A percentile compares a stretch with the other conserved stretches of the same genome.
Conservation (phyloP, 2,329 filamentous ascomycete species). For the Coniochaeta sp. region DNA sequence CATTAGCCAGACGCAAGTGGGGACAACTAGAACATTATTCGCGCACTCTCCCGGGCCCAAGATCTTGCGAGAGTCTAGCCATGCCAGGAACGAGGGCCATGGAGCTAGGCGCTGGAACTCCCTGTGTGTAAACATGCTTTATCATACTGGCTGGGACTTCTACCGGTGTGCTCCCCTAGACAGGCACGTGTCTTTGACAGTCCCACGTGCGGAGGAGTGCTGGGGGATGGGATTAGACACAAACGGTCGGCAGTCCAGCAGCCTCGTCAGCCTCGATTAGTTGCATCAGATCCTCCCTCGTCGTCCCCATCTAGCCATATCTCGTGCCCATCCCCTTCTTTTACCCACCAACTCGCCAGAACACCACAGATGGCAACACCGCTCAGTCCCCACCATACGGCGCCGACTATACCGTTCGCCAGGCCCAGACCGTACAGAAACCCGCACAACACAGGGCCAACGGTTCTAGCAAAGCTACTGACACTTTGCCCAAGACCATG, state of each 20-base stretch:
- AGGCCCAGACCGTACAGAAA: conserved; percentile 54
- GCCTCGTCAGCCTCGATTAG: neutral
- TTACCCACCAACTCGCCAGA: conserved; percentile 46
- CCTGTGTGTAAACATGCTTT: no score
- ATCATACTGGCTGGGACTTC: no score
- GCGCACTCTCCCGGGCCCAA: no score
- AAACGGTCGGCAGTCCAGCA: neutral
- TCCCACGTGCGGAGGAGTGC: no score
- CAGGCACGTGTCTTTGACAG: no score
- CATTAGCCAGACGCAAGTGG: no score
- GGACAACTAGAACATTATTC: no score
- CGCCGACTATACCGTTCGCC: conserved; percentile 47
- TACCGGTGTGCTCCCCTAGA: no score
- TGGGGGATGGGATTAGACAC: no score
- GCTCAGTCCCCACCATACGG: conserved; percentile 50
- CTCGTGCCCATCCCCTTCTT: conserved; percentile 58
- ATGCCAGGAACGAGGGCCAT: no score
- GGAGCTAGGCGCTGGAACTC: no score
- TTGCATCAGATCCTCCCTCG: conserved; percentile 17
- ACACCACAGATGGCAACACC: conserved; percentile 40
- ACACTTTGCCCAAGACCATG: conserved; percentile 52
- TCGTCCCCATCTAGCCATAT: conserved; percentile 57
- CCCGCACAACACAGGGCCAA: conserved; percentile 55
- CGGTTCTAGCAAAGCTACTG: conserved; percentile 48
- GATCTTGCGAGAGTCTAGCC: no score